Evolutionary conservation across 352 stramenopile species (phyloP).

Genomic region (Pythium myriotylum): DNA sequence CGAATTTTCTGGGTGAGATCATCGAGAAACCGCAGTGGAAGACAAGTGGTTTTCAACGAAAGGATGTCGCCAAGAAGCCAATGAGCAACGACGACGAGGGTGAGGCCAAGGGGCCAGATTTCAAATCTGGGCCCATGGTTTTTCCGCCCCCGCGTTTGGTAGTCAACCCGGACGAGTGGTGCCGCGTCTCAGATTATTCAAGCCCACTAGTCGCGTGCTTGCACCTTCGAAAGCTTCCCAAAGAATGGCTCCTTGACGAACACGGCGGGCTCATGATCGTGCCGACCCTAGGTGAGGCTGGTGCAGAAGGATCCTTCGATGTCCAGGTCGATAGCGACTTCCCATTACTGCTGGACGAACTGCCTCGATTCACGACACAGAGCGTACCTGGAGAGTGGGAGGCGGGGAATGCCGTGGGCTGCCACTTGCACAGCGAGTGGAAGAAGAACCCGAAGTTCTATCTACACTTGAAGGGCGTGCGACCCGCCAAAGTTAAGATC

Average conservation of each 20-base stretch:
- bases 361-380: conserved; percentile 66
- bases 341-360: conserved; percentile 60
- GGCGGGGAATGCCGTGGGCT: conserved; percentile 57
- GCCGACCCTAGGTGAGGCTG: conserved; percentile 74
- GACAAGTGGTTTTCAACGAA: conserved; percentile 21
- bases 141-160: conserved; percentile 67
- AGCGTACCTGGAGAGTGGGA: conserved; percentile 83
- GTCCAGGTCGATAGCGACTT: conserved; percentile 88
- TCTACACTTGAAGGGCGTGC: conserved; percentile 70
- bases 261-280: conserved; percentile 66
- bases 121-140: neutral
- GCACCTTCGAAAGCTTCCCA: conserved; percentile 64
- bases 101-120: conserved; percentile 26
- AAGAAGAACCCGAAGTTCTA: conserved; percentile 89
- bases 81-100: conserved; percentile 8
- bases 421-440: conserved; percentile 84
- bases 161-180: conserved; percentile 80
- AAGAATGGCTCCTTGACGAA: conserved; percentile 60
- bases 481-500: conserved; percentile 76
- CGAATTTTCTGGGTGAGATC: conserved; percentile 72
- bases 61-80: conserved; percentile 17
- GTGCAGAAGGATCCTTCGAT: conserved; percentile 74
- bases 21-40: conserved; percentile 53
- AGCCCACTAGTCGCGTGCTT: conserved; percentile 56
- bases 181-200: conserved; percentile 60